Base-by-base conservation (phyloP, 2,329 filamentous ascomycete species). In the Podosphaera leucotricha region DNA sequence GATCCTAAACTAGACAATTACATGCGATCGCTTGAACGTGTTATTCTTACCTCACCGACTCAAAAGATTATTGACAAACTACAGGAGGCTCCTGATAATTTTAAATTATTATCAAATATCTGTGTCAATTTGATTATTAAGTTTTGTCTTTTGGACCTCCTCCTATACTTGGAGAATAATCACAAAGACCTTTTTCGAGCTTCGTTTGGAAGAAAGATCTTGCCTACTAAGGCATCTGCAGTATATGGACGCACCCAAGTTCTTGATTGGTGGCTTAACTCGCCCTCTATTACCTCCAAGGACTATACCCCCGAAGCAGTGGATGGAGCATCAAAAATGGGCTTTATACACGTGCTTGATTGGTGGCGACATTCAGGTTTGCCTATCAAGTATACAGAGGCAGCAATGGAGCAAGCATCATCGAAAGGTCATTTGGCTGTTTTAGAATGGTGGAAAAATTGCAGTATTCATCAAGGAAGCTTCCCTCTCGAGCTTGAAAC, bases 51-150 rank as follows among this genome's bases (percentile, higher is more conserved):
- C 0, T 75, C 77, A 44, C 72, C 75, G 30, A 71, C 81, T 5
- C 61, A 69, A 0, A 73, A 77, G 28, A 77, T 92, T 48, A 83
- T 82, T 57, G 71, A 74, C 43, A 77, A 82, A 53, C 70, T 93
- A 36, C 72, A 78, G 6, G 62, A 72, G 33, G 79, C 81, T 16
- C 77, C 80, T 0, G 74, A 79, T 28, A 73, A 73, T 21, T 79
- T 83, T 50, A 64, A 65, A 50, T 67, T 78, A 50, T 67, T 94
- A 11, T 90, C 85, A 0, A 78, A 78, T 2, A 66, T 92, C 1
- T 81, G 82, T 33, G 80, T 90, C 48, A 85, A 86, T 55, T 71
- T 93, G 36, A 85, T 93, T 52, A 84, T 94, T 64, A 85, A 90
- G 51, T 94, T 94, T 58, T 81, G 78, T 37, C 77, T 87, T 52